Evolutionary conservation across 768 basidiomycete species (phyloP).

Genomic region (Kwoniella bestiolae): DNA sequence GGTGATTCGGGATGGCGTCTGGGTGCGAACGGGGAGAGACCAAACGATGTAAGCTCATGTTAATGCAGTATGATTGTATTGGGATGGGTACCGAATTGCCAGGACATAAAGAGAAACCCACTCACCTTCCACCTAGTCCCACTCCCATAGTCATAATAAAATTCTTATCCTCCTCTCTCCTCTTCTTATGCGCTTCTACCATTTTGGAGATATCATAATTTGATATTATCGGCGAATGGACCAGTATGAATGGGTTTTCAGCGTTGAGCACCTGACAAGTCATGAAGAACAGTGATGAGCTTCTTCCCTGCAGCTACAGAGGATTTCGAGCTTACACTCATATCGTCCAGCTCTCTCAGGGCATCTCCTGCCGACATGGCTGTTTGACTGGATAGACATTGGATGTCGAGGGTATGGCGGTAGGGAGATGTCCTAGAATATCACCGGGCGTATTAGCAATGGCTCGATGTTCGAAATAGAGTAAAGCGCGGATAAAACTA

Average conservation of each 20-base stretch:
- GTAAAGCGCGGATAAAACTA: too few species aligned
- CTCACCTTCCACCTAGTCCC: conserved; percentile 53
- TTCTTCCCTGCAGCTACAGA: not conserved
- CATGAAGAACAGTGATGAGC: not conserved
- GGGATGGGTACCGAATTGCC: too few species aligned
- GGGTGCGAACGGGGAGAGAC: too few species aligned
- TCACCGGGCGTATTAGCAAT: too few species aligned
- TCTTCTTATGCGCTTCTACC: conserved; percentile 83
- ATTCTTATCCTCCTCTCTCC: conserved; percentile 83
- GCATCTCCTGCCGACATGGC: conserved; percentile 57
- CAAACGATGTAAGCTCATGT: too few species aligned
- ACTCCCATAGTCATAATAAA: conserved; percentile 90
- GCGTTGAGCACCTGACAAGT: conserved; percentile 52
- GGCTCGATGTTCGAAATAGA: too few species aligned
- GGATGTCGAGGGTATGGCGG: conserved; percentile 41
- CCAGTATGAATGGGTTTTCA: conserved; percentile 56
- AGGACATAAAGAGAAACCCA: too few species aligned
- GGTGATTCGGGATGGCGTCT: conserved; percentile 67
- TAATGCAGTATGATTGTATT: too few species aligned
- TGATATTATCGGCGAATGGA: conserved; percentile 69
- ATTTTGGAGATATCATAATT: conserved; percentile 89
- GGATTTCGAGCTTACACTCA: conserved; percentile 36
- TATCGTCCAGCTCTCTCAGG: conserved; percentile 55
- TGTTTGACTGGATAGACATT: conserved; percentile 51
- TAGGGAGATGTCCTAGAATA: conserved; percentile 37